Conservation (phyloP, 1,284 basidiomycete species). For the Xanthoconium separans region DNA sequence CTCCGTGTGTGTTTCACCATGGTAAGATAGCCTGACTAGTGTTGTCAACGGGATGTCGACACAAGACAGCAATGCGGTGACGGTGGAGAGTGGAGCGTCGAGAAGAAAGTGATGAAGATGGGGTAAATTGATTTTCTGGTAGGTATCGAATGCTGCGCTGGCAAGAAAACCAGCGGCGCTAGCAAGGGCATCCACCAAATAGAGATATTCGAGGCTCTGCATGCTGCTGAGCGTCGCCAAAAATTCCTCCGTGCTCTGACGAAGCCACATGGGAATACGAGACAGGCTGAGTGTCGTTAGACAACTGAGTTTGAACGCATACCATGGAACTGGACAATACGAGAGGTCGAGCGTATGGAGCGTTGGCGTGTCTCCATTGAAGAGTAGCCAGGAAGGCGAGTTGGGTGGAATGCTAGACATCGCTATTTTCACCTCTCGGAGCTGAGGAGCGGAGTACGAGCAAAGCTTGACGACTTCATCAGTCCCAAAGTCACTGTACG, state of each 20-base stretch:
- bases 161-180: neutral
- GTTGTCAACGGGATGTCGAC: neutral
- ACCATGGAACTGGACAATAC: neutral
- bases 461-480: neutral
- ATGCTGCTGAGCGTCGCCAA: neutral
- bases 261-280: neutral
- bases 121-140: neutral
- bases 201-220: neutral
- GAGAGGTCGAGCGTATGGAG: neutral
- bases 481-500: neutral
- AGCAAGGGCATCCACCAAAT: neutral
- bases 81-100: neutral
- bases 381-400: neutral
- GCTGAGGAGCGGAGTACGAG: conserved; percentile 4
- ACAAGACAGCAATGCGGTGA: neutral
- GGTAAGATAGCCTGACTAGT: neutral
- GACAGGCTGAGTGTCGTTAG: neutral
- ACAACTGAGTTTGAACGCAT: neutral
- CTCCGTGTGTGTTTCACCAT: neutral
- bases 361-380: conserved; percentile 16
- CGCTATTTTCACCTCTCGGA: neutral
- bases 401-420: no score
- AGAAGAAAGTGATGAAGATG: neutral
- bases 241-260: neutral
- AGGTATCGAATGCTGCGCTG: neutral